These are phyloP conservation scores for Polychytrium aggregatum DNA, from an alignment of 192 early-diverging fungal genomes.

Conservation along the genomic window DNA sequence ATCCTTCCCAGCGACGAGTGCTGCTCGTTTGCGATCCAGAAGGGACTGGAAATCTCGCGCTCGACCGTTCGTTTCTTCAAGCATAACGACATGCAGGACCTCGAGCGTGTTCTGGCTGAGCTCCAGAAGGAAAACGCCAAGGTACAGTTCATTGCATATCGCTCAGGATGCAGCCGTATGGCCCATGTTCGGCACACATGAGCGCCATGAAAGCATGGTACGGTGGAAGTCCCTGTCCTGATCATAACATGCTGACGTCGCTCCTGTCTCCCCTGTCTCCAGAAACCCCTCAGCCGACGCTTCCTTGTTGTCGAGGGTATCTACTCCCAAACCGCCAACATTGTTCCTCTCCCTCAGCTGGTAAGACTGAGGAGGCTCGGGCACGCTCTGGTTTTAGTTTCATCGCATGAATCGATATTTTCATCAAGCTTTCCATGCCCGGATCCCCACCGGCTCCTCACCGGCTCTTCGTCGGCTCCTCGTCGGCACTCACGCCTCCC, in stretches of 20 bases:
- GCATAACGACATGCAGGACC: conserved; percentile 93
- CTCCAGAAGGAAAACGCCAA: conserved; percentile 53
- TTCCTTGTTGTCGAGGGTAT: conserved; percentile 93
- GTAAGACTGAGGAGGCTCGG: conserved; percentile 16
- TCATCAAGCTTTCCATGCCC: no score
- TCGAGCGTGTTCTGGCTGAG: conserved; percentile 73
- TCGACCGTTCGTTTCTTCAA: conserved; percentile 83
- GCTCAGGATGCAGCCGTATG: no score
- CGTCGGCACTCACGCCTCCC: not conserved
- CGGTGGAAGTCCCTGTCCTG: no score
- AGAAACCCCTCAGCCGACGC: conserved; percentile 69
- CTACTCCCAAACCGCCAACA: conserved; percentile 77
- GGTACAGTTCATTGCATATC: conserved; percentile 14
- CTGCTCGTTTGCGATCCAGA: conserved; percentile 78
- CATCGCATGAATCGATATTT: no score
- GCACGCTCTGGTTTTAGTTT: not conserved
- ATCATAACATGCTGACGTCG: no score
- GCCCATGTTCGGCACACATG: no score
- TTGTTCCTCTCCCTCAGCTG: conserved; percentile 67
- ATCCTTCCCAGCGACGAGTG: conserved; percentile 72
- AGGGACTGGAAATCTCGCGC: conserved; percentile 81
- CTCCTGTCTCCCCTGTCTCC: no score
- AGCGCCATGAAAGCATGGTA: no score
- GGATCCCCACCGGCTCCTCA: no score
- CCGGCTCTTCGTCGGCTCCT: no score